Evolutionary conservation across 2,329 filamentous ascomycete species (phyloP).

Genomic region (Aspergillus amoenus): DNA sequence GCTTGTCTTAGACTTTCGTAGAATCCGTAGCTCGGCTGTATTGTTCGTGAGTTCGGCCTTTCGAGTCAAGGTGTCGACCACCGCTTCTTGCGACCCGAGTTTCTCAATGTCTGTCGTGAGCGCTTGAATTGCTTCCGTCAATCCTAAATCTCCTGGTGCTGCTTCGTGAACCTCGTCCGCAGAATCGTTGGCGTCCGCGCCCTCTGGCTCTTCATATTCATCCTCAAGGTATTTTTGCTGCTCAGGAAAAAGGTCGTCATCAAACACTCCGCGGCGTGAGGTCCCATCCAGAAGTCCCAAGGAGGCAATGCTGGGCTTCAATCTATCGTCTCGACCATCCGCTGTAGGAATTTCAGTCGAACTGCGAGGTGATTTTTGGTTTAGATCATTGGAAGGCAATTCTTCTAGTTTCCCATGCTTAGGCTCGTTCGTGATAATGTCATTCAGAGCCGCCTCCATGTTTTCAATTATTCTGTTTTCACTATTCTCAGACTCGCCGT

Average conservation of each 20-base stretch:
- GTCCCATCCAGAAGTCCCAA: constrained; percentile 85
- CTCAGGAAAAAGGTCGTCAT: constrained; percentile 90
- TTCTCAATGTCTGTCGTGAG: constrained; percentile 91
- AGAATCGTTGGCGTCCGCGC: constrained; percentile 59
- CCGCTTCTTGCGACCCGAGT: constrained; percentile 79
- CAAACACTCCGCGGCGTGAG: constrained; percentile 87
- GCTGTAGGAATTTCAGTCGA: constrained; percentile 59
- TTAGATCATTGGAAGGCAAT: constrained; percentile 51
- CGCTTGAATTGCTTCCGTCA: constrained; percentile 87
- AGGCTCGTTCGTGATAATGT: constrained; percentile 83
- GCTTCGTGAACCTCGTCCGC: constrained; percentile 89
- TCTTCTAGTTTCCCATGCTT: constrained; percentile 38
- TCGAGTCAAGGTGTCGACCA: constrained; percentile 84
- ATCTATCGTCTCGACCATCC: constrained; percentile 49
- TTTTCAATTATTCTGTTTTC: constrained; percentile 84
- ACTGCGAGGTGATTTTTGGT: constrained; percentile 57
- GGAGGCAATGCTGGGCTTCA: constrained; percentile 85
- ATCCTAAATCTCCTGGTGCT: constrained; percentile 86
- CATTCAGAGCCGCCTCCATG: constrained; percentile 87
- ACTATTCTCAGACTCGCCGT: constrained; percentile 52
- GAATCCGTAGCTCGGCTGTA: constrained; percentile 83
- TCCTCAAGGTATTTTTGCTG: constrained; percentile 79
- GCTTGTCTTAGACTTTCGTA: constrained; percentile 91
- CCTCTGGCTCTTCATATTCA: constrained; percentile 72
- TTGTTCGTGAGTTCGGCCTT: constrained; percentile 99